Conservation (phyloP, 345 rosid genomes). For the Trapa incisa region DNA sequence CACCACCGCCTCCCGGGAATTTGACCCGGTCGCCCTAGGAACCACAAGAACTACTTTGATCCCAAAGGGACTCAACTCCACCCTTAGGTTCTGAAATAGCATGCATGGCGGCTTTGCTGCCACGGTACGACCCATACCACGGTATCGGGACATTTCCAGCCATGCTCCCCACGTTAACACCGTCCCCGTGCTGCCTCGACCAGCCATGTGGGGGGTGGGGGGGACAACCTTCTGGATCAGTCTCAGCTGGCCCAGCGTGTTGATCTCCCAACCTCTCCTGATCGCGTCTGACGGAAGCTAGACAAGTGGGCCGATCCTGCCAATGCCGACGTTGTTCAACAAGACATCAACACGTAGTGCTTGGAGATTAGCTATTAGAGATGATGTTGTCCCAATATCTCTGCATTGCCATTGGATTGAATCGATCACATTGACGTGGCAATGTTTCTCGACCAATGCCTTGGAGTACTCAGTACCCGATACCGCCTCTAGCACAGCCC, state of each 20-base stretch:
- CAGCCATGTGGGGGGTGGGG: slow-evolving; percentile 52
- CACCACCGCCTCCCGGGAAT: slow-evolving; percentile 27
- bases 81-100: slow-evolving; percentile 39
- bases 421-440: slow-evolving; percentile 46
- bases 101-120: slow-evolving; percentile 51
- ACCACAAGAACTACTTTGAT: slow-evolving; percentile 34
- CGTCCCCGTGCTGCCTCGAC: slow-evolving; percentile 22
- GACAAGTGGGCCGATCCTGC: slow-evolving; percentile 42
- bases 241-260: slow-evolving; percentile 47
- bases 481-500: slow-evolving; percentile 59
- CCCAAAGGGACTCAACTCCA: slow-evolving; percentile 47
- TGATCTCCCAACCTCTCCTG: slow-evolving; percentile 47
- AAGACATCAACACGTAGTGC: slow-evolving; percentile 30
- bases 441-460: slow-evolving; percentile 41
- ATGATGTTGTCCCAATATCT: slow-evolving; percentile 37
- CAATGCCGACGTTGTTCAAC: slow-evolving; percentile 48
- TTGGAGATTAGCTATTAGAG: slow-evolving; percentile 27
- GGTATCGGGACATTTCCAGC: slow-evolving; percentile 48
- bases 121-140: slow-evolving; percentile 57
- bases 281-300: slow-evolving; percentile 35
- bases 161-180: slow-evolving; percentile 51
- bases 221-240: slow-evolving; percentile 62
- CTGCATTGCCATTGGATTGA: slow-evolving; percentile 15
- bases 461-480: slow-evolving; percentile 51
- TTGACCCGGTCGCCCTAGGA: slow-evolving; percentile 47